Percentiles rank a stretch among this genome's conserved stretches.
Conservation (phyloP, 768 basidiomycete species). For the Mrakia frigida region DNA sequence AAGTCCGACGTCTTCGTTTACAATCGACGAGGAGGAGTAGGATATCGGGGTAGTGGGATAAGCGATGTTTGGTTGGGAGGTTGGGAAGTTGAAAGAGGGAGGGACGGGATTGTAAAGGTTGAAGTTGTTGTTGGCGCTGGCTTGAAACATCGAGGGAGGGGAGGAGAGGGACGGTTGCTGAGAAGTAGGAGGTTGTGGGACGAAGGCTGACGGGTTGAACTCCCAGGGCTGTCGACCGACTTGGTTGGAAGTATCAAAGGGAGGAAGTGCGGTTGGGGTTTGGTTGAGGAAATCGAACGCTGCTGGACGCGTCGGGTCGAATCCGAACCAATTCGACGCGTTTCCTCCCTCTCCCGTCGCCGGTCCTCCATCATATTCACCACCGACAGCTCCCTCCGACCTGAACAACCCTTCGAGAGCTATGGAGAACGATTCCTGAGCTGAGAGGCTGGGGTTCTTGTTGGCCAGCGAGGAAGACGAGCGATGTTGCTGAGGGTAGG, state of each 20-base stretch:
- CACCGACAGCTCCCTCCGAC: background rate
- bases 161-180: background rate
- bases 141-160: background rate
- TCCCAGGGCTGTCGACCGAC: too few species aligned
- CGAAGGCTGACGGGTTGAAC: too few species aligned
- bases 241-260: too few species aligned
- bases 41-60: background rate
- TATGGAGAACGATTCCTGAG: constrained; percentile 9
- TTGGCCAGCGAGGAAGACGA: background rate
- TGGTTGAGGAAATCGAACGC: background rate
- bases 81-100: background rate
- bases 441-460: background rate
- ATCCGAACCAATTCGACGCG: background rate
- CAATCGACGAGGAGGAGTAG: background rate
- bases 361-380: background rate
- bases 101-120: background rate
- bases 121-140: too few species aligned
- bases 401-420: background rate
- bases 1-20: background rate
- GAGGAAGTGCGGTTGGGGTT: too few species aligned
- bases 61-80: background rate
- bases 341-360: background rate
- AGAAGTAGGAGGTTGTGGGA: background rate
- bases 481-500: background rate
- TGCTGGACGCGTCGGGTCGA: constrained; percentile 1